Conservation (phyloP, 2,329 filamentous ascomycete genomes). For the Paecilomyces niveus region DNA sequence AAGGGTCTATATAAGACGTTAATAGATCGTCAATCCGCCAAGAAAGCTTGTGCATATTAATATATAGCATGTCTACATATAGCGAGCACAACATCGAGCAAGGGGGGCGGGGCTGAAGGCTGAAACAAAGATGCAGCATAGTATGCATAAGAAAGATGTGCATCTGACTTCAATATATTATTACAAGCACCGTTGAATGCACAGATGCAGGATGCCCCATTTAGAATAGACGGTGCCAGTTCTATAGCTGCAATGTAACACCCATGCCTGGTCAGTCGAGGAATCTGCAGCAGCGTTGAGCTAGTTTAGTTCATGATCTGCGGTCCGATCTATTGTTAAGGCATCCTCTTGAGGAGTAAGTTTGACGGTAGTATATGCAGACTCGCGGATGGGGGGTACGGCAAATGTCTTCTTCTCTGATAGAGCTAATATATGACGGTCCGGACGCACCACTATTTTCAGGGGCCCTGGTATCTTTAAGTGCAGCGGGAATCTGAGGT, state of each 20-base stretch:
- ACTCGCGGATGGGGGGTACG: too few relatives aligned
- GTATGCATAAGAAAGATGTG: neutral
- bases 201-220: neutral
- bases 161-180: neutral
- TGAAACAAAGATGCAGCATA: neutral
- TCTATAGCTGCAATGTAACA: neutral
- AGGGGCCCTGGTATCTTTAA: neutral
- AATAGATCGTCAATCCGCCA: neutral
- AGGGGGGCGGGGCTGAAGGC: neutral
- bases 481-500: neutral
- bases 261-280: neutral
- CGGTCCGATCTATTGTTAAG: neutral
- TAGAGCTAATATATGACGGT: neutral
- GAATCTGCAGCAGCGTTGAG: neutral
- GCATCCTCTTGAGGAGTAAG: neutral
- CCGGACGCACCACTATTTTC: neutral
- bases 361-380: neutral
- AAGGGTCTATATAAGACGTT: neutral
- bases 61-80: neutral
- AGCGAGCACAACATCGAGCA: neutral
- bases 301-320: neutral
- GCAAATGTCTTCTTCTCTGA: neutral
- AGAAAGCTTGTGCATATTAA: neutral
- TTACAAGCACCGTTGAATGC: neutral
- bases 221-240: neutral